These are phyloP conservation scores for Ustilago lituana DNA, from an alignment of 1,284 basidiomycete species.

Conservation along the genomic window DNA sequence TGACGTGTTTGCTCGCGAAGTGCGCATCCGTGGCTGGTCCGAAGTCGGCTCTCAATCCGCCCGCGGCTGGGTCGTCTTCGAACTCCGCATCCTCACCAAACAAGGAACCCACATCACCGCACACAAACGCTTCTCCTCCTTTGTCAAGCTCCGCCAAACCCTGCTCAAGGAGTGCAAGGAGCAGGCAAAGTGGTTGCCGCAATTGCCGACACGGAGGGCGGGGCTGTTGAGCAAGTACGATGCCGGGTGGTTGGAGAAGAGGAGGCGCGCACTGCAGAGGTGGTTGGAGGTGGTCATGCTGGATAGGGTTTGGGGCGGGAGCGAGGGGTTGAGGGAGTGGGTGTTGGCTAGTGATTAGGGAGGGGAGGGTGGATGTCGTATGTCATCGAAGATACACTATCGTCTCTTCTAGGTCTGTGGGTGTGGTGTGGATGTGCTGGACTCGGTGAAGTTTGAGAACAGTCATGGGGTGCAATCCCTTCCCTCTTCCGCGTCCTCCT, in stretches of 20 bases:
- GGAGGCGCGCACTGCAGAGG: conserved; percentile 53
- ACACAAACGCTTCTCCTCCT: conserved; percentile 48
- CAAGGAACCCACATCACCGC: conserved; percentile 46
- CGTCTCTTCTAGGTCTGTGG: no score
- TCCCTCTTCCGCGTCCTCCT: no score
- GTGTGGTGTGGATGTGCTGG: no score
- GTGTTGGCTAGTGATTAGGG: conserved; percentile 46
- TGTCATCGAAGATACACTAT: no score
- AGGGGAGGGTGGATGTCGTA: no score
- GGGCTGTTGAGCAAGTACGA: conserved; percentile 60
- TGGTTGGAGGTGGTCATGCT: conserved; percentile 56
- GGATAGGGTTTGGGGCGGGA: conserved; percentile 53
- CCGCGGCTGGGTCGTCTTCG: conserved; percentile 60
- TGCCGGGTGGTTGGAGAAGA: conserved; percentile 54
- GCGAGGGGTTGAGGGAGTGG: conserved; percentile 44
- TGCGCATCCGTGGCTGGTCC: conserved; percentile 57
- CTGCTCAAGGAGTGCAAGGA: conserved; percentile 34
- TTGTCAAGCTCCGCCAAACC: conserved; percentile 35
- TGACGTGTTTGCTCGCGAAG: conserved; percentile 48
- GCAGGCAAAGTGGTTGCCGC: conserved; percentile 40
- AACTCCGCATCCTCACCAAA: conserved; percentile 48
- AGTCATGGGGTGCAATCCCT: no score
- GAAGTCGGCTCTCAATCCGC: conserved; percentile 53
- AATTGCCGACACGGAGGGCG: conserved; percentile 45
- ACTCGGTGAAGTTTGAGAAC: no score